phyloP scores from a whole-genome alignment of 768 basidiomycete species.

The Tricholoma sp. region DNA sequence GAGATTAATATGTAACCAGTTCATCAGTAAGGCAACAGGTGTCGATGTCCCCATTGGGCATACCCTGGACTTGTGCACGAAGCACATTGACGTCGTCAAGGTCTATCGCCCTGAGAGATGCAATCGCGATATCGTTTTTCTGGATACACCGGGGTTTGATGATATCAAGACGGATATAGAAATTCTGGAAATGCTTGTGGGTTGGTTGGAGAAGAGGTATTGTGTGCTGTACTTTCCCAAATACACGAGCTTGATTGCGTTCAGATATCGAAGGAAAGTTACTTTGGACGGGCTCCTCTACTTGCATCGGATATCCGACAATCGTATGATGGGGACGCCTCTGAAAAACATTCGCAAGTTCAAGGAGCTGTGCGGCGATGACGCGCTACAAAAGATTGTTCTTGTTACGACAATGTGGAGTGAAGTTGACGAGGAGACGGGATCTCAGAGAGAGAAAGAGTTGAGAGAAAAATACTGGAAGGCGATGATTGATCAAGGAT shows the following conservation, averaged over 20 bases:
- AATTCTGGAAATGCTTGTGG: constrained; percentile 2
- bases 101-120: neutral
- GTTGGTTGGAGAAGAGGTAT: neutral
- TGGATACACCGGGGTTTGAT: constrained; percentile 9
- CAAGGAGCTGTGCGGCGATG: constrained; percentile 37
- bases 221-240: neutral
- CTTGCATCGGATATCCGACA: constrained; percentile 20
- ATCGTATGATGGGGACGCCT: constrained; percentile 32
- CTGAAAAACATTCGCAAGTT: constrained; percentile 40
- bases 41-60: neutral
- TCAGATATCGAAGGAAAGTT: neutral
- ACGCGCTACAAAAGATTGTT: constrained; percentile 33
- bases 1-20: neutral
- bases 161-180: constrained; percentile 4
- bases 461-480: constrained; percentile 4
- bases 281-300: constrained; percentile 17
- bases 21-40: neutral
- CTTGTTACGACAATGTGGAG: constrained; percentile 43
- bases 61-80: neutral
- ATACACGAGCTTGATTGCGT: neutral
- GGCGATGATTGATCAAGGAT: constrained; percentile 1
- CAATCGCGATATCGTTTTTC: neutral
- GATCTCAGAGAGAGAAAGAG: constrained; percentile 2
- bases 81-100: neutral
- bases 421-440: constrained; percentile 17